Percentiles rank a stretch among this genome's conserved stretches.
Conservation (phyloP, 257 asterid species). For the Dorcoceras hygrometricum region DNA sequence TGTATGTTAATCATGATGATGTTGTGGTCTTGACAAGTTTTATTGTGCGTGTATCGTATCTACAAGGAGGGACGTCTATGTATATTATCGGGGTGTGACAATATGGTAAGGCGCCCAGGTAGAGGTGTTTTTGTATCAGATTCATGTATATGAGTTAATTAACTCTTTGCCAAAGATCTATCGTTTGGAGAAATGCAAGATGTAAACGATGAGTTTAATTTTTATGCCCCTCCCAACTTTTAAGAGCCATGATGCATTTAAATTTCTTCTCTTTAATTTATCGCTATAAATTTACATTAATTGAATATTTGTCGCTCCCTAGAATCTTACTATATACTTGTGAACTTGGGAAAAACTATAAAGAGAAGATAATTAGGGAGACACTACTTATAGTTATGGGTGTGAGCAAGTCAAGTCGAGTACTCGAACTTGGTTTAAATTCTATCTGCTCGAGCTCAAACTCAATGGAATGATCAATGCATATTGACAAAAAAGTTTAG, state of each 20-base stretch:
- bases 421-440: too few relatives aligned
- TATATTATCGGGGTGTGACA: constrained; percentile 13
- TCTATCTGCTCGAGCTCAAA: too few relatives aligned
- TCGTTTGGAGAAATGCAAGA: constrained; percentile 24
- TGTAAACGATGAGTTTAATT: constrained; percentile 30
- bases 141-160: constrained; percentile 32
- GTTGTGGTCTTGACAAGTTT: constrained; percentile 22
- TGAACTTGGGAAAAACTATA: too few relatives aligned
- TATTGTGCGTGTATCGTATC: constrained; percentile 1
- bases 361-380: too few relatives aligned
- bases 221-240: neutral
- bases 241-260: neutral
- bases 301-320: too few relatives aligned
- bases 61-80: constrained; percentile 13
- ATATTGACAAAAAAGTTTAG: too few relatives aligned
- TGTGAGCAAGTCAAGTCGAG: too few relatives aligned
- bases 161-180: constrained; percentile 21
- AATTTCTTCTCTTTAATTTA: too few relatives aligned
- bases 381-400: too few relatives aligned
- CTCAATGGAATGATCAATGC: too few relatives aligned
- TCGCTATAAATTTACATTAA: too few relatives aligned
- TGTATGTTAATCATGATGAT: constrained; percentile 23
- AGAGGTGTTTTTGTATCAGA: constrained; percentile 26
- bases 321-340: too few relatives aligned
- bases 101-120: neutral